Conservation (phyloP, 768 basidiomycete species). For the Leccinum fibrillosum region DNA sequence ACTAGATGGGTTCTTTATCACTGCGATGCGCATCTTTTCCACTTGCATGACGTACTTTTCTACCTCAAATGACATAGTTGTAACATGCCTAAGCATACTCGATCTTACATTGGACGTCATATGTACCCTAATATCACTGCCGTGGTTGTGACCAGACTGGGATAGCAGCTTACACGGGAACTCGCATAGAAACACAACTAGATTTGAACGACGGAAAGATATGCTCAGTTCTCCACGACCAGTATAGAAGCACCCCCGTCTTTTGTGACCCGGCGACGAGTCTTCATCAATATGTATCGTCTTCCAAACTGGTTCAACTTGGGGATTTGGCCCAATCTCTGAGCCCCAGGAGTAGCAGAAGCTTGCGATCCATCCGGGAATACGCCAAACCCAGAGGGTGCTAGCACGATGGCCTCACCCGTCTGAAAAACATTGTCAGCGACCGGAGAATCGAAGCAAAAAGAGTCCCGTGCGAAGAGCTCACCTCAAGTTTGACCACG, state of each 20-base stretch:
- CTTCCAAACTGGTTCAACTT: constrained; percentile 52
- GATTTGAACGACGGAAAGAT: not conserved
- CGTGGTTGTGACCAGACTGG: constrained; percentile 14
- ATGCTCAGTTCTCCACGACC: constrained; percentile 21
- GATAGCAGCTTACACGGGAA: not conserved
- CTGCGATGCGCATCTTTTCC: constrained; percentile 12
- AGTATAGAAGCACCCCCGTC: constrained; percentile 67
- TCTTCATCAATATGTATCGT: constrained; percentile 57
- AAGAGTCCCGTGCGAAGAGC: not conserved
- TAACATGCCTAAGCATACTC: constrained; percentile 17
- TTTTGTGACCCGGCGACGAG: constrained; percentile 54
- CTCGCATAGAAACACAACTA: not conserved
- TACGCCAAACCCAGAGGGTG: constrained; percentile 56
- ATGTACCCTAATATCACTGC: constrained; percentile 13
- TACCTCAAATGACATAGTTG: constrained; percentile 2
- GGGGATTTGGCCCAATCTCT: constrained; percentile 17
- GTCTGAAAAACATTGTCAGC: constrained; percentile 41
- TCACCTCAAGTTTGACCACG: constrained; percentile 62
- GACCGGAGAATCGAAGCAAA: not conserved
- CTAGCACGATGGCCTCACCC: constrained; percentile 66
- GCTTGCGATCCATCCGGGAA: constrained; percentile 27
- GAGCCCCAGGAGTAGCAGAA: constrained; percentile 1
- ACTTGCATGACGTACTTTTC: constrained; percentile 12
- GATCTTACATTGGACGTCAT: constrained; percentile 11
- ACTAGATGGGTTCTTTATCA: not conserved